A percentile compares a stretch with the other conserved stretches of the same genome.
These are phyloP conservation scores for Cryptomeria japonica DNA, from an alignment of 75 land plant species.

Conservation along the genomic window DNA sequence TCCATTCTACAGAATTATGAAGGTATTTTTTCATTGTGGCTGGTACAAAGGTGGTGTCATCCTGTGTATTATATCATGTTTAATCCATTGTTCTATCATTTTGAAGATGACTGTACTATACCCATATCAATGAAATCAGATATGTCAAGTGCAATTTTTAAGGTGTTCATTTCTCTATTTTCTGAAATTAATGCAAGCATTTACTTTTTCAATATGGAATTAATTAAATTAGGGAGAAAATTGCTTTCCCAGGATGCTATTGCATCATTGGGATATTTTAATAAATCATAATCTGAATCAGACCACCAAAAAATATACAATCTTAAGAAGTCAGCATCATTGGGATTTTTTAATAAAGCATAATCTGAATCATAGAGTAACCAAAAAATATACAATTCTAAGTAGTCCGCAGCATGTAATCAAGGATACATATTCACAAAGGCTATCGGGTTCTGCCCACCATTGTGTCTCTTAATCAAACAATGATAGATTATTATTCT, in stretches of 20 bases:
- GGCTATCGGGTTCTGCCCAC: not conserved
- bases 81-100: not conserved
- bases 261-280: not conserved
- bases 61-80: conserved; percentile 7
- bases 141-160: not conserved
- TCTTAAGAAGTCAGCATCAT: too few relatives aligned
- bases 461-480: not conserved
- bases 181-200: not conserved
- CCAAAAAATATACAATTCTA: too few relatives aligned
- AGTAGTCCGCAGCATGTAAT: not conserved
- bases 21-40: not conserved
- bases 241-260: not conserved
- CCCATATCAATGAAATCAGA: conserved; percentile 9
- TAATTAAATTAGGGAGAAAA: not conserved
- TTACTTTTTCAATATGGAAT: not conserved
- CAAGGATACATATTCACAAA: not conserved
- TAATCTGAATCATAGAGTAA: too few relatives aligned
- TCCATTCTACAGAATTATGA: not conserved
- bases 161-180: not conserved
- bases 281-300: not conserved
- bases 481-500: not conserved
- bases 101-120: conserved; percentile 10
- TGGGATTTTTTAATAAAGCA: too few relatives aligned
- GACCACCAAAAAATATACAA: too few relatives aligned
- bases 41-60: not conserved